Evolutionary conservation across 768 basidiomycete genomes (phyloP), one percentile per base, ranked within the genome.

Genomic region (Mycena belliarum): DNA sequence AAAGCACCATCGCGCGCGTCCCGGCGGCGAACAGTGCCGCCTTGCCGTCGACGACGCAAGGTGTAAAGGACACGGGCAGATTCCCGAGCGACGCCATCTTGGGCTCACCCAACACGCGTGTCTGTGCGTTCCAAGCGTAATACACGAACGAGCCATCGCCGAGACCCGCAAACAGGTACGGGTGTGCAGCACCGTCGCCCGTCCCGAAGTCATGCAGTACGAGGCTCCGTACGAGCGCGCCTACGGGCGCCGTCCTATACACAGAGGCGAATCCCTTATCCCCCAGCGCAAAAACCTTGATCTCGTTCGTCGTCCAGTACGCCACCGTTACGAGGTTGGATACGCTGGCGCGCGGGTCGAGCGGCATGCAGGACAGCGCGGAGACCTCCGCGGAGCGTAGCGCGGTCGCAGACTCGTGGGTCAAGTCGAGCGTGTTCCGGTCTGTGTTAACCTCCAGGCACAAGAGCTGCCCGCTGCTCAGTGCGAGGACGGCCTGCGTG

Each of bases 141-240:
- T 82, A 76, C 5, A 82, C 80, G 25, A 94, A 75, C 16, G 84
- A 84, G 2, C 94, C 94, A 67, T 96, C 84, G 3, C 80, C 83
- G 11, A 93, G 76, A 4, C 93, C 93, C 18, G 82, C 83, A 28
- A 96, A 75, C 10, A 95, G 75, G 59, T 87, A 82, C 1, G 83
- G 65, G 67, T 79, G 71, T 54, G 75, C 63, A 69, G 79, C 61
- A 38, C 61, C 41, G 26, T 66, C 77, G n/a, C n/a, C 26, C 63
- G 49, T 63, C 43, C 81, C 81, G 68, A 95, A 93, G 63, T 85
- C 84, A 64, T 84, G 79, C 74, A 72, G 79, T 65, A 73, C 75
- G 65, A 71, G 76, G 63, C 71, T 88, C 64, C 79, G 75, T 40
- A 79, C 75, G 35, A 80, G 68, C 5, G 78, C 74, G 16, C 77